Evolutionary conservation across 805 yeast genomes (phyloP), one percentile per base, ranked within the genome.

Genomic region (Nakazawaea wyomingensis): DNA sequence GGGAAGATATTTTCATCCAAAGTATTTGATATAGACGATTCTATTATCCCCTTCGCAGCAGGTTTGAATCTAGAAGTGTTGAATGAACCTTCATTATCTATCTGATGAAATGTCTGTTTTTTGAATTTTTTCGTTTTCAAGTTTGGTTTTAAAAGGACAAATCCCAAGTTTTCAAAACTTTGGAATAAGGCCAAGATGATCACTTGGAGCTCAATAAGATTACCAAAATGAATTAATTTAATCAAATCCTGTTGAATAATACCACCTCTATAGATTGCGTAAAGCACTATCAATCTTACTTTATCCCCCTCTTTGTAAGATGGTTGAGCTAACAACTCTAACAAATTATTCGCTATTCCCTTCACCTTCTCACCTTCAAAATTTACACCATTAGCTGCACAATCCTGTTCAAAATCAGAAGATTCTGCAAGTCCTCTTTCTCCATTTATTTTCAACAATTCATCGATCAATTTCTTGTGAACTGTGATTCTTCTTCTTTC

Each of bases 351-450:
- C 26, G 84, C 80, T 19, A 85, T 62, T 41, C 73, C 70, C 51
- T 76, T 76, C 35, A 73, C 72, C 50, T 75, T 75, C 21, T 72
- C 72, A 3, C 91, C 89, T 49, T 86, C 85, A 37, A 80, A 68
- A 44, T 79, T 80, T 3, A 74, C 60, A 18, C 95, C 95, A 34
- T 78, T 77, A 4, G 88, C 85, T 4, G 84, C 77, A 49, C 89
- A 71, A 16, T 81, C 76, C 62, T 90, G 96, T 62, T 93, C 98
- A 46, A 89, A 72, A 49, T 86, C 93, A 1, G 96, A 87, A 16
- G 85, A 69, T 47, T 78, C 87, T 7, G 83, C 79, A 50, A 88
- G 63, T 48, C 75, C 71, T 48, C 79, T 68, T 22, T 68, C 69
- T 39, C 80, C 75, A 56, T 82, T 80, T 13, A 72, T 62, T 21